Base-by-base conservation (phyloP, 805 yeast species). In the Metschnikowia gelsemii region DNA sequence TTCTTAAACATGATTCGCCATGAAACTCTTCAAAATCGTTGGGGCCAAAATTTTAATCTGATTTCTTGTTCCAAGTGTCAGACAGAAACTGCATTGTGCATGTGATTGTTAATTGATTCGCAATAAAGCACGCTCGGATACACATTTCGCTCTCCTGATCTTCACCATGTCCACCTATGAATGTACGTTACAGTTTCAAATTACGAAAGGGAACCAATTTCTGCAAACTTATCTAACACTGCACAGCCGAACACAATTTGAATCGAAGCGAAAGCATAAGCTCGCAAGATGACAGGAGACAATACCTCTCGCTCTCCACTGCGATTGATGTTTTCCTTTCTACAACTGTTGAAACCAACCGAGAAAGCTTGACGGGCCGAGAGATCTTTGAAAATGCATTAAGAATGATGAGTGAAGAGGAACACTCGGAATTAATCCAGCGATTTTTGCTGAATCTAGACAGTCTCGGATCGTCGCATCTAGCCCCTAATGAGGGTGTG, bases 401-500 rank as follows among this genome's bases (percentile, higher is more conserved):
- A 24, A 46, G 63, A 22, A 35, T 54, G 22, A 38, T 69, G 46
- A 54, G 54, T 31, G 45, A 58, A 14, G 67, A 62, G 28, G 66
- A 61, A 24, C 66, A 64, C 8, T 58, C 66, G 1, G 49, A 46
- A 26, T 39, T 64, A 29, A 67, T 66, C 1, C 43, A 54, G 8
- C 57, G 59, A 32, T 55, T 65, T 17, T 45, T 67, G 13, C 52
- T 52, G 8, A 45, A 57, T 1, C 47, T 64, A 8, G 40, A 40
- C 16, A 32, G 32, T 17, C 35, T 38, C 19, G 35, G 48, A 6
- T 13, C 45, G 13, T 33, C 33, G 21, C 18, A 19, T n/a, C n/a
- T n/a, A 19, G 27, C 30, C 14, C 8, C 40, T 8, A 26, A 17
- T 7, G 62, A 63, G 40, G 91, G 93, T 0, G 85, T 87, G 4